phyloP scores from a whole-genome alignment of 108 stramenopile species.

The Fistulifera pelliculosa region DNA sequence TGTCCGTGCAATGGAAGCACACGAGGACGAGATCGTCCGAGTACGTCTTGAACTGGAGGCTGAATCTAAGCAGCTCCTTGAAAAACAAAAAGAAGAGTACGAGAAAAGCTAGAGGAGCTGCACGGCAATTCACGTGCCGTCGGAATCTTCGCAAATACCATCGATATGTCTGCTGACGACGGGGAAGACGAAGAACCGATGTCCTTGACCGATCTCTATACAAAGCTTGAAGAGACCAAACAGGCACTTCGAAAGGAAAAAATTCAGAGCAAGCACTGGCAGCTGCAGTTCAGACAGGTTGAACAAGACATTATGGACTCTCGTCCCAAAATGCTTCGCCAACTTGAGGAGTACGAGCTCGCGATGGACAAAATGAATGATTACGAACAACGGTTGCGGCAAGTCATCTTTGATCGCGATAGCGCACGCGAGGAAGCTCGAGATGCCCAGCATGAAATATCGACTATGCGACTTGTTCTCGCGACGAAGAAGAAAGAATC shows the following conservation, averaged over 20 bases:
- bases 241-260: slow-evolving; percentile 50
- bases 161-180: slow-evolving; percentile 8
- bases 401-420: slow-evolving; percentile 55
- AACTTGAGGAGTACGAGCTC: slow-evolving; percentile 67
- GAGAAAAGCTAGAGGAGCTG: slow-evolving; percentile 31
- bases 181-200: slow-evolving; percentile 43
- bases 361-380: slow-evolving; percentile 63
- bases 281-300: slow-evolving; percentile 53
- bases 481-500: slow-evolving; percentile 45
- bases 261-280: slow-evolving; percentile 41
- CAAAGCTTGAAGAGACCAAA: slow-evolving; percentile 54
- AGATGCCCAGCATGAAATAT: slow-evolving; percentile 42
- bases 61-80: slow-evolving; percentile 32
- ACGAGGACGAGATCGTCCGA: slow-evolving; percentile 17
- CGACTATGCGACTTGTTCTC: slow-evolving; percentile 29
- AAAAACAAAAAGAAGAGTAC: slow-evolving; percentile 36
- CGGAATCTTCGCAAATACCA: slow-evolving; percentile 8
- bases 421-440: slow-evolving; percentile 39
- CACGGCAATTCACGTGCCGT: neutral
- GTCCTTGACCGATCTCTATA: slow-evolving; percentile 59
- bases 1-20: slow-evolving; percentile 33
- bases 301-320: slow-evolving; percentile 57
- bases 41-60: slow-evolving; percentile 22
- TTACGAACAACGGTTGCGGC: slow-evolving; percentile 39
- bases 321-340: slow-evolving; percentile 62